Conservation (phyloP, 225 moss, liverwort and hornwort genomes). For the Rhytidiadelphus loreus region DNA sequence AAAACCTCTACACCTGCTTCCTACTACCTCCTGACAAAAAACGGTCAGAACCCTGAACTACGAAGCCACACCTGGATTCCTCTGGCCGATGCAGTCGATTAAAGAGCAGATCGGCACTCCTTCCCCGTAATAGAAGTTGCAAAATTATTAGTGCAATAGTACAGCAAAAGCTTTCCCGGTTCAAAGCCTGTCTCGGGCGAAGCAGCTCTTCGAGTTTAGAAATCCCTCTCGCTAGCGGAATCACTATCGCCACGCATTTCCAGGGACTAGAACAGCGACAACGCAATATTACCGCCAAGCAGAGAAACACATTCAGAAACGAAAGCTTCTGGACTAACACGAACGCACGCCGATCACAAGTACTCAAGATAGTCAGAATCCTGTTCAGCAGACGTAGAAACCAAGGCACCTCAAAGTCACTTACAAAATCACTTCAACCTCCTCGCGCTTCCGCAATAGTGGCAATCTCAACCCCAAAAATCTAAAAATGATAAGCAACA, state of each 20-base stretch:
- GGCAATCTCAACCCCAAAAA: neutral
- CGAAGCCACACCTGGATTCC: neutral
- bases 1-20: neutral
- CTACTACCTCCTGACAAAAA: neutral
- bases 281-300: too few species aligned
- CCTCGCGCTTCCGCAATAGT: neutral
- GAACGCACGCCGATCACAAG: neutral
- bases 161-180: neutral
- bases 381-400: neutral
- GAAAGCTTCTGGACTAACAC: neutral
- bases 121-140: neutral
- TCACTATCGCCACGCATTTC: slow-evolving; percentile 1
- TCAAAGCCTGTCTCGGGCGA: neutral
- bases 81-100: neutral
- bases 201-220: neutral
- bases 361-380: neutral
- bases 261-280: neutral
- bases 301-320: neutral
- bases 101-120: neutral
- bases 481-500: neutral
- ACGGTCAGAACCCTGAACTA: neutral
- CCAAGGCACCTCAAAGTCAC: neutral
- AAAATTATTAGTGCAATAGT: neutral
- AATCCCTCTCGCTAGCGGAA: slow-evolving; percentile 12
- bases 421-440: neutral